These are phyloP conservation scores for Penstemon eatonii DNA, from an alignment of 257 asterid genomes.

Conservation along the genomic window DNA sequence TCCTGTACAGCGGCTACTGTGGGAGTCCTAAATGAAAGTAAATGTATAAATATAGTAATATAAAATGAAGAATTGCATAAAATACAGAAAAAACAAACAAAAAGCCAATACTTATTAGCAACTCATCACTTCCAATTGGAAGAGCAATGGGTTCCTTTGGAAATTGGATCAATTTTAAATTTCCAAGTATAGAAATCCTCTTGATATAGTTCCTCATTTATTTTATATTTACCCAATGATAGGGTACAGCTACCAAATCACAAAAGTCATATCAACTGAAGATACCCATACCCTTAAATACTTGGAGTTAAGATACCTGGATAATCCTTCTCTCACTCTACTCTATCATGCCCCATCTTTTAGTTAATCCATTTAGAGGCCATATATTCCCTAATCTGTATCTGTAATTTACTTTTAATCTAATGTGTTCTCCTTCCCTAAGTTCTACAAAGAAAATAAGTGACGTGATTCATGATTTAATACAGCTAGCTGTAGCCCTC, in stretches of 20 bases:
- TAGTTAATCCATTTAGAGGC: constrained; percentile 6
- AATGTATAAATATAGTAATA: constrained; percentile 14
- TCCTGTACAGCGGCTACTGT: constrained; percentile 70
- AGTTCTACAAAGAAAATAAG: too few species aligned
- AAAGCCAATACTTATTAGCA: background rate
- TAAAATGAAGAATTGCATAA: constrained; percentile 1
- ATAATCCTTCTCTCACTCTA: constrained; percentile 13
- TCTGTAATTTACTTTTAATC: background rate
- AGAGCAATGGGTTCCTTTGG: background rate
- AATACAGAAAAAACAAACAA: background rate
- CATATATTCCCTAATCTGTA: background rate
- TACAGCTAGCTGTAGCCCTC: too few species aligned
- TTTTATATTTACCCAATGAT: background rate
- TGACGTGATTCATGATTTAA: too few species aligned
- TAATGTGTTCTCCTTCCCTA: background rate
- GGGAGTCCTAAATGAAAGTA: constrained; percentile 55
- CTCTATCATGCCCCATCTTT: background rate
- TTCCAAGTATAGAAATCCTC: constrained; percentile 3
- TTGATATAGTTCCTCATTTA: background rate
- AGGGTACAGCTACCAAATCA: constrained; percentile 15
- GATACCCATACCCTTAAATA: background rate
- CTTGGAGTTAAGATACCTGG: background rate
- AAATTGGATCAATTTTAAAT: constrained; percentile 2
- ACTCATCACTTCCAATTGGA: constrained; percentile 11
- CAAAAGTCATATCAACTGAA: background rate